Base-by-base conservation (phyloP, 2,329 filamentous ascomycete genomes). In the Gliomastix tumulicola region DNA sequence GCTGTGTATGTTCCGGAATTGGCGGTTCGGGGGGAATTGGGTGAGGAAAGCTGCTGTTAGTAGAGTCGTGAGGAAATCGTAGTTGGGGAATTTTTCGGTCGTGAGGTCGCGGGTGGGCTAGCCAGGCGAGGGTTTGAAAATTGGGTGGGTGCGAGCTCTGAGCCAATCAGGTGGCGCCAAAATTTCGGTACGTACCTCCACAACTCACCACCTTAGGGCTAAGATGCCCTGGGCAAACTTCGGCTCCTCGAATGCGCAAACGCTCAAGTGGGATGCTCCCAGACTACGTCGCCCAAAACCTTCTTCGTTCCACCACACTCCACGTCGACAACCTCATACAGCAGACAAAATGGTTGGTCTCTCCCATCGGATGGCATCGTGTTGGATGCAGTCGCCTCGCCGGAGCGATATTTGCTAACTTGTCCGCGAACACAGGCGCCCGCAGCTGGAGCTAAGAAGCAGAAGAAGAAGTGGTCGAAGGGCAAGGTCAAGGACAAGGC, bases 401-500 rank as follows among this genome's bases (percentile, higher is more conserved):
- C n/a, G n/a, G n/a, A n/a, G n/a, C n/a, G n/a, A n/a, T n/a, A n/a
- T n/a, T n/a, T 16, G 22, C 16, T 20, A 15, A 16, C 11, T 15
- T 35, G 16, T 23, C 21, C 18, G n/a, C 21, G 8, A 16, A 49
- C 46, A 39, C 44, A 65, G 64, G 62, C 62, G 55, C 60, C 63
- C 50, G 62, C 63, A 55, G 59, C 62, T 54, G 63, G 62, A 62
- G 63, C 57, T 55, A 66, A 66, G 62, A 68, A 68, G 60, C 63
- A 68, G 59, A 69, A 68, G 64, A 68, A 68, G 63, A 67, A 69
- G 65, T 68, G 65, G 65, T 66, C 63, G 44, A 66, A 66, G 59
- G 58, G 62, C 54, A 76, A 68, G 88, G 92, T 98, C 79, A 98
- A 98, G 92, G 92, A 98, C 82, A 98, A 98, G 89, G 90, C 92